Evolutionary conservation across 1,139 yeast genomes (phyloP).

Genomic region (Diutina neorugosa): DNA sequence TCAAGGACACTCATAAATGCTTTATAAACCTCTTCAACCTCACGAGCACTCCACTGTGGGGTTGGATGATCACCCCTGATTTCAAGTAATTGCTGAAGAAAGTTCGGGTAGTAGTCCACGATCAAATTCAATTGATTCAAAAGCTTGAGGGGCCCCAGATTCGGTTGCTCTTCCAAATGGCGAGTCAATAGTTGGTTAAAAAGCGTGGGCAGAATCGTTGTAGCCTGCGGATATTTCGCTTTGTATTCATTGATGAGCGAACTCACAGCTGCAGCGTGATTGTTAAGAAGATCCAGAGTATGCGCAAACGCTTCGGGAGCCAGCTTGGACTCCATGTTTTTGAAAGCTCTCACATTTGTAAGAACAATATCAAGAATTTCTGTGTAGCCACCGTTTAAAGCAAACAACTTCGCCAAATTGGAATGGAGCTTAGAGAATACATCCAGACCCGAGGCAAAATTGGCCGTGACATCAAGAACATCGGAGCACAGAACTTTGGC

Average conservation of each 20-base stretch:
- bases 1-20: slow-evolving; percentile 2
- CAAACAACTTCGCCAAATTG: slow-evolving; percentile 21
- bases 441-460: slow-evolving; percentile 9
- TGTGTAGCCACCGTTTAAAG: slow-evolving; percentile 20
- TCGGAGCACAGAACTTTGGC: slow-evolving; percentile 7
- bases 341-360: slow-evolving; percentile 18
- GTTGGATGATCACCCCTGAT: not conserved
- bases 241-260: not conserved
- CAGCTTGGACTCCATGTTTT: slow-evolving; percentile 14
- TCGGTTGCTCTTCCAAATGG: not conserved
- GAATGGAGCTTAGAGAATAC: slow-evolving; percentile 18
- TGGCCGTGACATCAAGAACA: slow-evolving; percentile 10
- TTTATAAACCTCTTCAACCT: not conserved
- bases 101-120: not conserved
- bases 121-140: not conserved
- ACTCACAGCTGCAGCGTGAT: not conserved
- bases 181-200: not conserved
- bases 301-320: not conserved
- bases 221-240: not conserved
- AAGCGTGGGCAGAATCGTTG: not conserved
- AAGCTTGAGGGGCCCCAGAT: not conserved
- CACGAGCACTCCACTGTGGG: not conserved
- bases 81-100: not conserved
- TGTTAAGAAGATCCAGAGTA: not conserved
- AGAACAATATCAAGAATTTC: slow-evolving; percentile 24